Percentiles rank a stretch among this genome's conserved stretches.
These are phyloP conservation scores for Hyaloraphidium curvatum DNA, from an alignment of 192 early-diverging fungal genomes.

Conservation along the genomic window DNA sequence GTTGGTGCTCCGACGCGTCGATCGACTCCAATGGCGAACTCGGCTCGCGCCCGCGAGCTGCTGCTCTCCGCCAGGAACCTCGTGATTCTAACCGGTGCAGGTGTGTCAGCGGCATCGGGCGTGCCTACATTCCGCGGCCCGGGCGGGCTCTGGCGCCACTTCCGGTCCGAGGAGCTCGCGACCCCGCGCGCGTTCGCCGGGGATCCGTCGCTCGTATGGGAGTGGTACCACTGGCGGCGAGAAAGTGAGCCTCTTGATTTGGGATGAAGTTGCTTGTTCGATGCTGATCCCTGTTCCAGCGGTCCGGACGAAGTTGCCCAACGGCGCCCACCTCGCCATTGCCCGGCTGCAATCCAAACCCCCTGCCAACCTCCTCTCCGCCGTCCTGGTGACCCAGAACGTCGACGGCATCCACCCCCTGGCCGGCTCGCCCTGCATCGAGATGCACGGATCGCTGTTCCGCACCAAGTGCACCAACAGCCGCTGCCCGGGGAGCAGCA, in stretches of 20 bases:
- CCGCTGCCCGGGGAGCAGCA: too few species aligned
- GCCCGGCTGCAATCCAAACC: neutral
- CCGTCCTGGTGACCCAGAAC: neutral
- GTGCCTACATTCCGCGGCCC: neutral
- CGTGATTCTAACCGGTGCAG: neutral
- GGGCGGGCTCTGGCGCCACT: neutral
- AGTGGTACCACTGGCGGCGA: neutral
- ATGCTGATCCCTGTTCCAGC: neutral
- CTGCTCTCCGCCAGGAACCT: neutral
- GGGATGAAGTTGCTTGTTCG: neutral
- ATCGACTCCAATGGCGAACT: too few species aligned
- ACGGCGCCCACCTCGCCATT: neutral
- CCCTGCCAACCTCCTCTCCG: neutral
- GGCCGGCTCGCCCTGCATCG: neutral
- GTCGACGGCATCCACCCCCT: neutral
- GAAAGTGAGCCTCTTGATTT: neutral
- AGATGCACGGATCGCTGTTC: neutral
- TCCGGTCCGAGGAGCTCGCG: neutral
- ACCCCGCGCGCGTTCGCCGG: neutral
- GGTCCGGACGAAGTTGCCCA: neutral
- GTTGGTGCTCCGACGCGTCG: too few species aligned
- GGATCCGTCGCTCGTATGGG: neutral
- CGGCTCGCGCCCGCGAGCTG: too few species aligned
- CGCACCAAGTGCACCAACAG: neutral
- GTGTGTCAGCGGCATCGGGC: neutral